A percentile compares a stretch with the other conserved stretches of the same genome.
phyloP scores from a whole-genome alignment of 1,139 yeast species.

The Arxiozyma bovina region DNA sequence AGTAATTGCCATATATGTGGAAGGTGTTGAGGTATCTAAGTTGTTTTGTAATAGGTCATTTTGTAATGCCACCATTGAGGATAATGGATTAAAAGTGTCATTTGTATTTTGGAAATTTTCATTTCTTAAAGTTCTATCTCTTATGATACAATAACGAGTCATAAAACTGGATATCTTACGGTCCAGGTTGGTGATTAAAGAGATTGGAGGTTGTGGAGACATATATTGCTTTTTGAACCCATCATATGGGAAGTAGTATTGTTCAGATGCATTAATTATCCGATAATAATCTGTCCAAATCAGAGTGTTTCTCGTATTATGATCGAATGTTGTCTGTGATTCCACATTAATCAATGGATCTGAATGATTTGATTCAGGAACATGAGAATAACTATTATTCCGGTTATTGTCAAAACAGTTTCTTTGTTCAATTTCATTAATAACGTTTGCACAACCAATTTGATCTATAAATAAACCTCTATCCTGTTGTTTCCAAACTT shows the following conservation, averaged over 20 bases:
- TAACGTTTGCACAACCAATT: slow-evolving; percentile 52
- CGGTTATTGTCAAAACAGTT: slow-evolving; percentile 1
- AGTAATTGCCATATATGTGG: slow-evolving; percentile 48
- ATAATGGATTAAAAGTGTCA: slow-evolving; percentile 32
- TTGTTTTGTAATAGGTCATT: slow-evolving; percentile 15
- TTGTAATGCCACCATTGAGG: slow-evolving; percentile 25
- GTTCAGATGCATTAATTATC: slow-evolving; percentile 55
- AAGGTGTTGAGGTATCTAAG: slow-evolving; percentile 3
- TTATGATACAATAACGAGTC: slow-evolving; percentile 49
- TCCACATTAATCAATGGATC: not conserved
- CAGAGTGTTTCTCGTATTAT: slow-evolving; percentile 24
- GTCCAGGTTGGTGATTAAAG: not conserved
- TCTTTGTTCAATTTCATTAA: slow-evolving; percentile 44
- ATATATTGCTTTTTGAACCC: slow-evolving; percentile 56
- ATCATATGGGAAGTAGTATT: slow-evolving; percentile 62
- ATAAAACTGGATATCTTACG: slow-evolving; percentile 10
- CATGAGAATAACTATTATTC: not conserved
- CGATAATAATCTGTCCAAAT: slow-evolving; percentile 68
- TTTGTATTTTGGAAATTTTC: slow-evolving; percentile 43
- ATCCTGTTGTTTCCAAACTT: slow-evolving; percentile 80
- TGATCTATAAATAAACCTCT: slow-evolving; percentile 81
- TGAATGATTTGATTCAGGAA: not conserved
- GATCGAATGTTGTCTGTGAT: not conserved
- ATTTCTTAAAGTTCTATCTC: slow-evolving; percentile 67
- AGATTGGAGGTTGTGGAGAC: not conserved